These are phyloP conservation scores for Kluyveromyces aestuarii DNA, from an alignment of 805 yeast species.

Conservation along the genomic window DNA sequence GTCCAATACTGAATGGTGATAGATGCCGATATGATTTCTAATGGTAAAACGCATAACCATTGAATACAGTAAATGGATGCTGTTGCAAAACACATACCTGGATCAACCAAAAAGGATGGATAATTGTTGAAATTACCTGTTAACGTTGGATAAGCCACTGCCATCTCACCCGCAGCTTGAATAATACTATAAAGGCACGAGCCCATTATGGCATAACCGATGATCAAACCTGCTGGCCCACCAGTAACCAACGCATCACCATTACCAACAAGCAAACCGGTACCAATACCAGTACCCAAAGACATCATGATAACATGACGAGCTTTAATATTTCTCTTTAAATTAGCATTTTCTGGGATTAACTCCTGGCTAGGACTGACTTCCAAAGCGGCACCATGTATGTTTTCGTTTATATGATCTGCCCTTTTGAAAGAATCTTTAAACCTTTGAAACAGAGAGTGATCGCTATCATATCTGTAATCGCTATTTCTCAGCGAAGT, in stretches of 20 bases:
- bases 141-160: constrained; percentile 47
- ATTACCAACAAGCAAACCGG: constrained; percentile 55
- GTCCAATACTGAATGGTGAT: constrained; percentile 56
- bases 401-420: constrained; percentile 5
- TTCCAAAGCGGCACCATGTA: background rate
- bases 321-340: constrained; percentile 27
- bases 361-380: constrained; percentile 1
- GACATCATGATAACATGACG: constrained; percentile 68
- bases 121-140: constrained; percentile 59
- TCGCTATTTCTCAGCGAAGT: constrained; percentile 1
- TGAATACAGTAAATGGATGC: constrained; percentile 57
- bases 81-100: constrained; percentile 48
- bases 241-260: constrained; percentile 39
- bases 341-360: constrained; percentile 16
- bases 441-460: constrained; percentile 8
- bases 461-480: constrained; percentile 1
- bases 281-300: constrained; percentile 79
- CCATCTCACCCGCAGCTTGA: constrained; percentile 59
- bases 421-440: constrained; percentile 17
- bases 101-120: constrained; percentile 46
- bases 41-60: constrained; percentile 53
- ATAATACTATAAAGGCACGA: constrained; percentile 50
- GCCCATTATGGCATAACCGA: constrained; percentile 52
- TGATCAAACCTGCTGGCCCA: constrained; percentile 41
- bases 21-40: constrained; percentile 57